Conservation (phyloP, 495 filamentous ascomycete species). For the Hyaloscypha finlandica region DNA sequence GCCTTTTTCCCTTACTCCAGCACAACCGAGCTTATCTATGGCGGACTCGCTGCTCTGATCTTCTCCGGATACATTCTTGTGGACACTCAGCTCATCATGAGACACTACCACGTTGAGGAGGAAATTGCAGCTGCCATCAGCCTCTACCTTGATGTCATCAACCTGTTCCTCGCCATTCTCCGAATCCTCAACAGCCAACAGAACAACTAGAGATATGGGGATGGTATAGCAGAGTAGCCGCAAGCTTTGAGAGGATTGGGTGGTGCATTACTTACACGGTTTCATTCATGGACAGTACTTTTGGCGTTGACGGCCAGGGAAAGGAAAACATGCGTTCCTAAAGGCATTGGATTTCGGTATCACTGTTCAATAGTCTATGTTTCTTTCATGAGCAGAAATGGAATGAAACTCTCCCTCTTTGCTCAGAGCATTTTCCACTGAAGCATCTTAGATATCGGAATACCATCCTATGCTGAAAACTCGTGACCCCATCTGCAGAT, state of each 20-base stretch:
- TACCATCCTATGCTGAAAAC: not conserved
- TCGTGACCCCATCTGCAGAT: not conserved
- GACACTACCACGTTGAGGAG: constrained; percentile 96
- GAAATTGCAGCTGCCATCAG: constrained; percentile 96
- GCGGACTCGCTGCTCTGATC: constrained; percentile 75
- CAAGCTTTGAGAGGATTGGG: not conserved
- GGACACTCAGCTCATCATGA: constrained; percentile 93
- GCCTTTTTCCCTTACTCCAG: constrained; percentile 79
- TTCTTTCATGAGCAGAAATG: not conserved
- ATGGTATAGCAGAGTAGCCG: not conserved
- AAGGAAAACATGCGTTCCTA: not conserved
- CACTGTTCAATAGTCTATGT: not conserved
- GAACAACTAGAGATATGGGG: constrained; percentile 63
- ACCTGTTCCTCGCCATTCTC: constrained; percentile 91
- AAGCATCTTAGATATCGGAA: not conserved
- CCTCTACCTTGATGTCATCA: constrained; percentile 95
- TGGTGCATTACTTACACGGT: not conserved
- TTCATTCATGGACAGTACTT: not conserved
- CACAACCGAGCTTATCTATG: constrained; percentile 81
- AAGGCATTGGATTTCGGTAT: not conserved
- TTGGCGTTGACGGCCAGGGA: not conserved
- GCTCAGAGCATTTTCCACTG: not conserved
- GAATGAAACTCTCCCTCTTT: not conserved
- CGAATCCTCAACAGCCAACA: constrained; percentile 85
- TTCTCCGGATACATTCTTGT: constrained; percentile 95